phyloP scores from a whole-genome alignment of 1,284 basidiomycete genomes.

The Moniliophthora roreri region DNA sequence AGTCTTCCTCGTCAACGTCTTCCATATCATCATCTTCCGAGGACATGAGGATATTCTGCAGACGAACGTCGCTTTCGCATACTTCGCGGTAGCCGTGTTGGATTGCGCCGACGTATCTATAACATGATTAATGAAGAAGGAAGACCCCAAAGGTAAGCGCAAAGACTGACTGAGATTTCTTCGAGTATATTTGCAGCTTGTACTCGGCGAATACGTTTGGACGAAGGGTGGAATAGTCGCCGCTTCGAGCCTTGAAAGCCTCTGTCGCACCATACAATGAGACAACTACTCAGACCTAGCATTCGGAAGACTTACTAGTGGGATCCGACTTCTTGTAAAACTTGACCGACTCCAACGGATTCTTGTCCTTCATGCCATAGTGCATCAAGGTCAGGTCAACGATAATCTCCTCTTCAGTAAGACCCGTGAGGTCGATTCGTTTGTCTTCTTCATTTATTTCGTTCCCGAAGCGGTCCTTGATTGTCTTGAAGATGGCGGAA shows the following conservation, averaged over 20 bases:
- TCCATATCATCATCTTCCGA: neutral
- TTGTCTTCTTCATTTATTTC: conserved; percentile 21
- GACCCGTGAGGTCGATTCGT: conserved; percentile 29
- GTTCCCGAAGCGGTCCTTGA: conserved; percentile 27
- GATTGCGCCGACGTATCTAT: conserved; percentile 52
- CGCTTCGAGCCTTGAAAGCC: conserved; percentile 42
- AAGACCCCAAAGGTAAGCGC: neutral
- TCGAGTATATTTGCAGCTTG: conserved; percentile 64
- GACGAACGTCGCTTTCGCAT: neutral
- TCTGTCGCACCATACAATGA: conserved; percentile 29
- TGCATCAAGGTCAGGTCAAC: conserved; percentile 66
- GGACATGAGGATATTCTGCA: neutral
- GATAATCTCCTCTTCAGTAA: conserved; percentile 54
- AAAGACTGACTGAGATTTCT: conserved; percentile 44
- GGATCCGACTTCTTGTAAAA: conserved; percentile 75
- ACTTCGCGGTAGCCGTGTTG: conserved; percentile 67
- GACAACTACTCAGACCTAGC: neutral
- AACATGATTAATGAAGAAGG: neutral
- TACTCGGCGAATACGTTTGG: conserved; percentile 65
- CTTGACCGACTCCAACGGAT: conserved; percentile 64
- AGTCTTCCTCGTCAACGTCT: neutral
- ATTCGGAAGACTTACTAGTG: conserved; percentile 43
- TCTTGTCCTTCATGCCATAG: conserved; percentile 70
- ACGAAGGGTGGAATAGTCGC: conserved; percentile 63
- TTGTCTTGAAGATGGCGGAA: conserved; percentile 51